Conservation (phyloP, 306 rosid genomes). For the Vigna reflexopilosa region DNA sequence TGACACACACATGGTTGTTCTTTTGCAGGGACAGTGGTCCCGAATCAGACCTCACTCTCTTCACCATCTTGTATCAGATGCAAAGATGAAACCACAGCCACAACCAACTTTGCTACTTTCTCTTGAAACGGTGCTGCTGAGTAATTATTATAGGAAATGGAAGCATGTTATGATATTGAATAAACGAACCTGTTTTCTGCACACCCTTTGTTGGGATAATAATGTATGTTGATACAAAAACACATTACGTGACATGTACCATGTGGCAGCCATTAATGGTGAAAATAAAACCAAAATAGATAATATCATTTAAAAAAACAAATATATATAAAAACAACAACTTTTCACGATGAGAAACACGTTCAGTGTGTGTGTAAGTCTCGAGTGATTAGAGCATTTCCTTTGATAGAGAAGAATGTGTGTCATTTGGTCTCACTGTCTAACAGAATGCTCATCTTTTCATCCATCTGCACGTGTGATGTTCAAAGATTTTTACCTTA, state of each 20-base stretch:
- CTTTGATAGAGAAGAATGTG: slow-evolving; percentile 37
- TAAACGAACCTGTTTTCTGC: slow-evolving; percentile 20
- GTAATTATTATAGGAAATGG: slow-evolving; percentile 13
- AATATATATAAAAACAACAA: not conserved
- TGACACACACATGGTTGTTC: slow-evolving; percentile 41
- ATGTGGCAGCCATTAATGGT: slow-evolving; percentile 31
- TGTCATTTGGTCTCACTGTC: slow-evolving; percentile 40
- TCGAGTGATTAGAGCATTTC: not conserved
- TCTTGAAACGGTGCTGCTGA: slow-evolving; percentile 25
- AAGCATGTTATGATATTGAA: not conserved
- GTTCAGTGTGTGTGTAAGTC: not conserved
- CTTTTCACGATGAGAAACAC: not conserved
- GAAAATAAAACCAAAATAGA: not conserved
- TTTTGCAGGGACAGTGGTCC: slow-evolving; percentile 40
- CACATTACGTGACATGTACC: slow-evolving; percentile 30
- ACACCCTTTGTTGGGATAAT: slow-evolving; percentile 3
- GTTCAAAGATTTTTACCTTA: not conserved
- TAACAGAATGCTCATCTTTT: not conserved
- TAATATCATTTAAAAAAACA: not conserved
- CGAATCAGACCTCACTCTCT: slow-evolving; percentile 46
- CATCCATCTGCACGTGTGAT: slow-evolving; percentile 7
- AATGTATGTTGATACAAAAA: slow-evolving; percentile 18
- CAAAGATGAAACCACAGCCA: not conserved
- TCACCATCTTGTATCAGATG: slow-evolving; percentile 37
- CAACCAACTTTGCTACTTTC: slow-evolving; percentile 1